These are phyloP conservation scores for Thuidium tamariscinum DNA, from an alignment of 225 moss, liverwort and hornwort species.

Conservation along the genomic window DNA sequence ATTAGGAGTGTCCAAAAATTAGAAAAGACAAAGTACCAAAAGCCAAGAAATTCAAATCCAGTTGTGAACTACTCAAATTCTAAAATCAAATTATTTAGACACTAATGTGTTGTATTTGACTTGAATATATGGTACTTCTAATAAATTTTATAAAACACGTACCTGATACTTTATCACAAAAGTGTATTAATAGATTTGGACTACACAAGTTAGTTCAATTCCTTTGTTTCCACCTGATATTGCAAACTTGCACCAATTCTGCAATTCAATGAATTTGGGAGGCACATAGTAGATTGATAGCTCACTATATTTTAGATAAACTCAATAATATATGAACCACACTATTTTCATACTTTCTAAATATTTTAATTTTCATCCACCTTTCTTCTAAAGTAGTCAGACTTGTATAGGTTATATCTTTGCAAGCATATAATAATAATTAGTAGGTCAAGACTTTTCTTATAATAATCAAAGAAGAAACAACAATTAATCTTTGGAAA, in stretches of 20 bases:
- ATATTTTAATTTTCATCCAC: not conserved
- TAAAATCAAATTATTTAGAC: too few relatives aligned
- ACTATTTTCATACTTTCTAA: not conserved
- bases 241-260: not conserved
- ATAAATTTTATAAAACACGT: too few relatives aligned
- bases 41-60: too few relatives aligned
- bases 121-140: too few relatives aligned
- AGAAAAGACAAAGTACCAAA: too few relatives aligned
- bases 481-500: not conserved
- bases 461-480: accelerated
- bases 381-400: accelerated
- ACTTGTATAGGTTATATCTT: not conserved
- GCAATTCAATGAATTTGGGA: accelerated
- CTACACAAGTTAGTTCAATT: not conserved
- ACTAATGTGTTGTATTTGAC: too few relatives aligned
- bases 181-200: too few relatives aligned
- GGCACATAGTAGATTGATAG: too few relatives aligned
- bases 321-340: accelerated
- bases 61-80: not conserved
- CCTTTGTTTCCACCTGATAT: accelerated
- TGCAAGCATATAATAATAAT: not conserved
- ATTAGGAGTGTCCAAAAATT: too few relatives aligned
- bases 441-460: not conserved
- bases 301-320: not conserved
- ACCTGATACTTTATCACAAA: too few relatives aligned